Base-by-base conservation (phyloP, 2,329 filamentous ascomycete species). In the Ceratocystis smalleyi region DNA sequence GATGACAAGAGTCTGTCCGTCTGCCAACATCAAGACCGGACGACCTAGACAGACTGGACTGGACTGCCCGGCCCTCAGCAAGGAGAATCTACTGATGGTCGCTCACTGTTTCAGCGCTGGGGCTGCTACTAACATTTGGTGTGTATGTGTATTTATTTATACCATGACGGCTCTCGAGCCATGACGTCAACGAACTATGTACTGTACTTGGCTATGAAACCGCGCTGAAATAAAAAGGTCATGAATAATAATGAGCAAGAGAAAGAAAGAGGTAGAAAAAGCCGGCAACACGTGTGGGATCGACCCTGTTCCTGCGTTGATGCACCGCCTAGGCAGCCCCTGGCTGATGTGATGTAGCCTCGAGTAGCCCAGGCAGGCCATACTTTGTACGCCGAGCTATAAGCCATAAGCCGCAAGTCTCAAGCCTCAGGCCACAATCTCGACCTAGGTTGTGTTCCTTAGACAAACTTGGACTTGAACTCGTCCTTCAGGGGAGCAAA, bases 401-500 rank as follows among this genome's bases (percentile, higher is more conserved):
- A 8, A 22, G n/a, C 6, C 35, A 40, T 40, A 51, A 22, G n/a
- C 47, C n/a, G 22, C 47, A 51, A n/a, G 47, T 8, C 22, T 19
- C n/a, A 24, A n/a, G 17, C n/a, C 45, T 49, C 2, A 19, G 17
- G 47, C 47, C 47, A 19, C 22, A 8, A 51, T 51, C 6, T 51
- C 12, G 47, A 24, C 5, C 17, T n/a, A 22, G 10, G 3, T 6
- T 22, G 30, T 10, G 10, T 19, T 32, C 35, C 24, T 49, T 32
- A 61, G 22, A 61, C 59, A 30, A 61, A 61, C 35, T 45, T 61
- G 30, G 59, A 61, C 62, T 64, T 62, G 35, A 55, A 66, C 40
- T 62, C 65, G 8, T 61, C 40, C 65, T 71, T 72, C n/a, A 71
- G 24, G 32, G 69, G 68, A 19, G 68, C 68, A 22, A 71, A 70